These are phyloP conservation scores for Pseudonitzschia delicatissima DNA, from an alignment of 108 stramenopile genomes.

Conservation along the genomic window DNA sequence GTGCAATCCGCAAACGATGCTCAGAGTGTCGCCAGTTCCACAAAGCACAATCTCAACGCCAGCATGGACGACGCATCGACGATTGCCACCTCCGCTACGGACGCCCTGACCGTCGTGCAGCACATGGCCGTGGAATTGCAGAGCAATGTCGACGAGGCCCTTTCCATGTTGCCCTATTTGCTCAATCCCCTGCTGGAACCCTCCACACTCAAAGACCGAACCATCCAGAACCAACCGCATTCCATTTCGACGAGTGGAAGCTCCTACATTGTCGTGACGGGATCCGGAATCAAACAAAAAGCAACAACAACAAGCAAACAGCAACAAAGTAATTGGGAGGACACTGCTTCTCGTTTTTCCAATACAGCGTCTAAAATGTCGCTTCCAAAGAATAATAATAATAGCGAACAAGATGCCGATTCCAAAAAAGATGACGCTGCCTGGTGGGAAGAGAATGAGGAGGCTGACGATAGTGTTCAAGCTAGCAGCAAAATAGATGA, in stretches of 20 bases:
- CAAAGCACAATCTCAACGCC: neutral
- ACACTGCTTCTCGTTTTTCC: no score
- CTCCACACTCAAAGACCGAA: constrained; percentile 27
- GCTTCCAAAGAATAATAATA: no score
- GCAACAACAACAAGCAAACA: no score
- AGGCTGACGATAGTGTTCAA: no score
- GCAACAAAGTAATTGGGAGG: no score
- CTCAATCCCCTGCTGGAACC: constrained; percentile 36
- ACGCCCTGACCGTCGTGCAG: neutral
- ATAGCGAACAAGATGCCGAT: no score
- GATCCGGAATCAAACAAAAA: constrained; percentile 10
- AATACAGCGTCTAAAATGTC: no score
- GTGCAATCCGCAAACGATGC: neutral
- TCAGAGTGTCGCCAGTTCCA: neutral
- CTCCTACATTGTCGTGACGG: constrained; percentile 24
- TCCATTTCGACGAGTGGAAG: constrained; percentile 2
- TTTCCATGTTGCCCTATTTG: constrained; percentile 4
- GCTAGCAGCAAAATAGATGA: no score
- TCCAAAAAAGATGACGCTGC: no score
- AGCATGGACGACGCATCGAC: neutral
- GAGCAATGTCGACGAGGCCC: neutral
- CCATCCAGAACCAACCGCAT: constrained; percentile 19
- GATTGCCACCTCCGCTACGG: neutral
- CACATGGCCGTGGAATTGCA: neutral
- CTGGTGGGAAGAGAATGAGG: no score